These are phyloP conservation scores for Hyphodiscus hymeniophilus DNA, from an alignment of 495 filamentous ascomycete species.

Conservation along the genomic window DNA sequence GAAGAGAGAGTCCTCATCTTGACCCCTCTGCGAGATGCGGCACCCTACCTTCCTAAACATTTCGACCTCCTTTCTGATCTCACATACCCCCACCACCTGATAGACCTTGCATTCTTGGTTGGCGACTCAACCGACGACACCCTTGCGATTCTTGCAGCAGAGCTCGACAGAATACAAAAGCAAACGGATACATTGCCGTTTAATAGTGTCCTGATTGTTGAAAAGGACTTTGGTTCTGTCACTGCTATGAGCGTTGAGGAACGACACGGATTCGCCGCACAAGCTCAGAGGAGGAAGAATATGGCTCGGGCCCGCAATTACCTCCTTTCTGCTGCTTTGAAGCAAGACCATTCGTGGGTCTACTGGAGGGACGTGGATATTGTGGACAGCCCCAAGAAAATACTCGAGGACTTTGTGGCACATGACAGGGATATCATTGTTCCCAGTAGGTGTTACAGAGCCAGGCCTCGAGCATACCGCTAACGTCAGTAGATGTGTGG, in stretches of 20 bases:
- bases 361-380: slow-evolving; percentile 99
- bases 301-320: slow-evolving; percentile 91
- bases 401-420: slow-evolving; percentile 90
- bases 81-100: slow-evolving; percentile 90
- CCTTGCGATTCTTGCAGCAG: slow-evolving; percentile 64
- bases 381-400: slow-evolving; percentile 74
- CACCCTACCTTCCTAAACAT: slow-evolving; percentile 71
- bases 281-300: slow-evolving; percentile 82
- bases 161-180: slow-evolving; percentile 83
- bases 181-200: slow-evolving; percentile 71
- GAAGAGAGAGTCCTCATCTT: slow-evolving; percentile 89
- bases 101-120: slow-evolving; percentile 92
- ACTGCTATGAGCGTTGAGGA: slow-evolving; percentile 67
- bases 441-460: slow-evolving; percentile 60
- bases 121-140: slow-evolving; percentile 89
- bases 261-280: slow-evolving; percentile 77
- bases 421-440: slow-evolving; percentile 91
- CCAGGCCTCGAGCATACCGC: neutral
- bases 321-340: slow-evolving; percentile 73
- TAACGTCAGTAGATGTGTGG: slow-evolving; percentile 71
- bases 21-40: slow-evolving; percentile 88
- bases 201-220: slow-evolving; percentile 69
- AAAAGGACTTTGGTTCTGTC: slow-evolving; percentile 80
- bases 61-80: slow-evolving; percentile 88
- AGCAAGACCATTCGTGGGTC: slow-evolving; percentile 94